Evolutionary conservation across 2,329 filamentous ascomycete genomes (phyloP).

Genomic region (Aureobasidium sp.): DNA sequence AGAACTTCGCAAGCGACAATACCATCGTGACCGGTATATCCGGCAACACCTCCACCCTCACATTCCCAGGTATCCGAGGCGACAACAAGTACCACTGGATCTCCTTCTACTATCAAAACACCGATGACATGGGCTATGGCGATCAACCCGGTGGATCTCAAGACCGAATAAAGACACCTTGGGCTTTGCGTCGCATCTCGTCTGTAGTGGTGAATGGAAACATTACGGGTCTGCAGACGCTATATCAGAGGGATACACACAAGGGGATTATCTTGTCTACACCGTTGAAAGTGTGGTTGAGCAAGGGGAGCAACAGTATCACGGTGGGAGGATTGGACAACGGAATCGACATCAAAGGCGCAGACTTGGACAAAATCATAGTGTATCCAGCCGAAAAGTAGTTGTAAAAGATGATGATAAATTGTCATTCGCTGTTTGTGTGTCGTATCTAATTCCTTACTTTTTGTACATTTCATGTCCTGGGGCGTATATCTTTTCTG

Average conservation of each 20-base stretch:
- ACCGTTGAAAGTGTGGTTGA: constrained; percentile 46
- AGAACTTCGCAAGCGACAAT: constrained; percentile 41
- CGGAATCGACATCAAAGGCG: constrained; percentile 48
- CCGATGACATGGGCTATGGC: constrained; percentile 54
- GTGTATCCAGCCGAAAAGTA: constrained; percentile 48
- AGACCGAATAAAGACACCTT: constrained; percentile 51
- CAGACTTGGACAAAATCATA: constrained; percentile 51
- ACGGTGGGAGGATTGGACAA: constrained; percentile 51
- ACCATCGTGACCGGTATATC: constrained; percentile 45
- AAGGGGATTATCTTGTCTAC: constrained; percentile 54
- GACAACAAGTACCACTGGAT: constrained; percentile 48
- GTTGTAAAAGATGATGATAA: not conserved
- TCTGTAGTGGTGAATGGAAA: constrained; percentile 52
- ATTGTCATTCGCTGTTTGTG: not conserved
- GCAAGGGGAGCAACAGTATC: constrained; percentile 50
- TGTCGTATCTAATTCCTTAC: constrained; percentile 2
- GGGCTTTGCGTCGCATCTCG: constrained; percentile 52
- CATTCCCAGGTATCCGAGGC: constrained; percentile 43
- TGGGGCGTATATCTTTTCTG: not conserved
- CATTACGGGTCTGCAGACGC: constrained; percentile 40
- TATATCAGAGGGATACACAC: constrained; percentile 49
- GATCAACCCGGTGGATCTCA: constrained; percentile 46
- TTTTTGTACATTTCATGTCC: constrained; percentile 1
- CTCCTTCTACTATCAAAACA: constrained; percentile 53
- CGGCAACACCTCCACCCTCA: constrained; percentile 48